A percentile compares a stretch with the other conserved stretches of the same genome.
phyloP scores from a whole-genome alignment of 179 eudicot species.

The Beta macrorhiza region DNA sequence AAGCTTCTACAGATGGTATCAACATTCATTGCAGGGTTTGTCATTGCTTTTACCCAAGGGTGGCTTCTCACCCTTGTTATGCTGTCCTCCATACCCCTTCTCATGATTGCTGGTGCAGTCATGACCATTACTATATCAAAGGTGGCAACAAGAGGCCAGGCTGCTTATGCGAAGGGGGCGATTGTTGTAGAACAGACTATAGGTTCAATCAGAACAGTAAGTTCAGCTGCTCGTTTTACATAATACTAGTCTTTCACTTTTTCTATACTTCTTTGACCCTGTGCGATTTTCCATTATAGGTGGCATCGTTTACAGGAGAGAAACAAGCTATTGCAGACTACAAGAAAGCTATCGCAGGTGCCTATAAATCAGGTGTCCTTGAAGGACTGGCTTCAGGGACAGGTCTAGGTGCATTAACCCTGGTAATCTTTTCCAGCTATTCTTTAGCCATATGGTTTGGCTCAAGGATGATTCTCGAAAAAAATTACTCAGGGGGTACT shows the following conservation, averaged over 20 bases:
- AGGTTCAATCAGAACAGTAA: conserved; percentile 68
- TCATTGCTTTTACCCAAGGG: conserved; percentile 57
- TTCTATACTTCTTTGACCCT: not conserved
- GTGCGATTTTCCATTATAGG: conserved; percentile 21
- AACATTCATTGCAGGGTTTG: conserved; percentile 64
- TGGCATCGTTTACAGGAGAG: conserved; percentile 53
- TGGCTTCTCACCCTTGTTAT: conserved; percentile 79
- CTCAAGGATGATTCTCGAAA: conserved; percentile 36
- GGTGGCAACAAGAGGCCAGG: conserved; percentile 47
- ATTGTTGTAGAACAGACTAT: conserved; percentile 63
- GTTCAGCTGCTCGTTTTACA: conserved; percentile 2
- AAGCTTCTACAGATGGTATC: conserved; percentile 53
- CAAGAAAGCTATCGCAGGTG: conserved; percentile 34
- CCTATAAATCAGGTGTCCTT: conserved; percentile 38
- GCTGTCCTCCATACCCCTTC: conserved; percentile 53
- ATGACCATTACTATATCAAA: conserved; percentile 42
- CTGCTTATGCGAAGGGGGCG: conserved; percentile 56
- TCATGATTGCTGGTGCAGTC: conserved; percentile 40
- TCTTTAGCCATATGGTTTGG: conserved; percentile 51
- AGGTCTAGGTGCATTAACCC: conserved; percentile 37
- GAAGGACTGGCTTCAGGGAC: conserved; percentile 45
- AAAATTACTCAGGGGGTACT: conserved; percentile 38
- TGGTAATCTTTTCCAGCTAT: conserved; percentile 37
- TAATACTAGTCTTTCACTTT: not conserved
- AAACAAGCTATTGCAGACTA: conserved; percentile 40